Evolutionary conservation across 1,284 basidiomycete species (phyloP), one percentile per base, ranked within the genome.

Genomic region (Malassezia nana): DNA sequence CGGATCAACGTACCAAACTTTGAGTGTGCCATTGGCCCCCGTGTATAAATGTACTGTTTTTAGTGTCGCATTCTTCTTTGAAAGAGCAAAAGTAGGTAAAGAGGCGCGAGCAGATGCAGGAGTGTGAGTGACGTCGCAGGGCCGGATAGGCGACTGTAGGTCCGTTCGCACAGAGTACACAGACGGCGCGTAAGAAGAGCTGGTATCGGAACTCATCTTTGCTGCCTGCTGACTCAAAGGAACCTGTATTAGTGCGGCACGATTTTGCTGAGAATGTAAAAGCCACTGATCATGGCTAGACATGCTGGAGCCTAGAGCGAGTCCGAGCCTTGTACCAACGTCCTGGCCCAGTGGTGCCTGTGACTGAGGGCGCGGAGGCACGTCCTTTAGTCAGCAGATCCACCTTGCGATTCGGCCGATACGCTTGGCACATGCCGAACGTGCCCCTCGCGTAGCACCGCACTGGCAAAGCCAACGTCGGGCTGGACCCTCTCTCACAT

Each of bases 11-110:
- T 30, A 48, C 54, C 50, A 38, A n/a, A 56, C 54, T n/a, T 33
- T 26, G 3, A 56, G 32, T 24, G 30, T 56, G 24, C 42, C 49
- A 22, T 46, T 38, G 20, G 49, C 48, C n/a, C 49, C 54, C n/a
- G 29, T 33, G 29, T 56, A 56, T 9, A 43, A 25, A 29, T 56
- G 54, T 2, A 47, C 40, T 13, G 54, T 56, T 32, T 56, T 56
- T 6, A 54, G 26, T n/a, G n/a, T n/a, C n/a, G n/a, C n/a, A n/a
- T n/a, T n/a, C n/a, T n/a, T n/a, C n/a, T n/a, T n/a, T n/a, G n/a
- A n/a, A n/a, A n/a, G n/a, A n/a, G n/a, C n/a, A n/a, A n/a, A n/a
- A n/a, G 35, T 38, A 4, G 35, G 35, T 18, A 38, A 18, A n/a
- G 35, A 38, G 5, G 35, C 35, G 20, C 35, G 35, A 38, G 35